Base-by-base conservation (phyloP, 2,329 filamentous ascomycete genomes). In the Mycosphaerella sp. region DNA sequence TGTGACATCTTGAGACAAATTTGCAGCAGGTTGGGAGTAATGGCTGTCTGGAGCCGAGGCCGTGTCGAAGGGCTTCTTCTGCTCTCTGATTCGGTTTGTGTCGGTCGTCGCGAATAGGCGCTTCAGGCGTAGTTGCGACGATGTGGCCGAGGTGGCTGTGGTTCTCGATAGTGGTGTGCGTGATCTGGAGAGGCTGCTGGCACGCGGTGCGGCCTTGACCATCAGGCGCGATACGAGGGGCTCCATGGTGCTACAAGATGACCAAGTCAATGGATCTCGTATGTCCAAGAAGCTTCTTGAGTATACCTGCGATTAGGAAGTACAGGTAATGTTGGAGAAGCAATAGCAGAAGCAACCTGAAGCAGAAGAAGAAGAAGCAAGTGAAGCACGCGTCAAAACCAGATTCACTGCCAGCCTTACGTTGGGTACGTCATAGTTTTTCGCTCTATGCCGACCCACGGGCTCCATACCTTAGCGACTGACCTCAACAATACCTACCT, bases 1-100 rank as follows among this genome's bases (percentile, higher is more conserved):
- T 1, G 71, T 72, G 32, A 78, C 67, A 49, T 74, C 67, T 39
- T 77, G 70, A 53, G 73, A 71, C 36, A 76, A 62, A 10, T 75
- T 64, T 1, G 63, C 58, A 0, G 73, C 73, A 9, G 66, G 62
- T 45, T 66, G 66, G 11, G 63, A 63, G 60, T 70, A 64, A 40
- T 63, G 69, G 56, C 57, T 64, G 52, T 65, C 63, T 11, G 60
- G 49, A 10, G 58, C 58, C n/a, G 58, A 57, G 6, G 51, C 45
- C 11, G 60, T 62, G 40, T 62, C 57, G 50, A 54, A 59, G 29
- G 53, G 51, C 49, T 57, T 55, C 40, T 54, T 57, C 43, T 57
- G 56, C 39, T 59, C 57, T 10, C 50, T 55, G 10, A 58, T 42
- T n/a, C 45, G 53, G 8, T 10, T 17, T 26, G 47, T 23, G 8